Conservation (phyloP, 78 protist species). For the Dictyostelium intermedium region DNA sequence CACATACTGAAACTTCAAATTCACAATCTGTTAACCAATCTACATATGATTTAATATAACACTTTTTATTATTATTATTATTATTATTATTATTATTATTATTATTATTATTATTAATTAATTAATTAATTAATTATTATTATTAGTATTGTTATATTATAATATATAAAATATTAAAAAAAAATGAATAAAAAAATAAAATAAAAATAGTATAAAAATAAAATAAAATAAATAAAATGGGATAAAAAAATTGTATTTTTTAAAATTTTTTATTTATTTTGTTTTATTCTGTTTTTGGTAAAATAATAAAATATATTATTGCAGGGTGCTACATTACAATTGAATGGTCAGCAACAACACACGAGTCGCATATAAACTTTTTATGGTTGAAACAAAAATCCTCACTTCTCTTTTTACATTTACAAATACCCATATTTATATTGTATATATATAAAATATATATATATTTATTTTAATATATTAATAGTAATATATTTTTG, state of each 20-base stretch:
- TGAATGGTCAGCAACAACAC: slow-evolving; percentile 67
- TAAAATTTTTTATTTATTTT: too few relatives aligned
- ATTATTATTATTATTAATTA: background rate
- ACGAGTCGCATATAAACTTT: slow-evolving; percentile 42
- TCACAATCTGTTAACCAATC: slow-evolving; percentile 70
- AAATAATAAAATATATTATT: too few relatives aligned
- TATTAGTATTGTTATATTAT: too few relatives aligned
- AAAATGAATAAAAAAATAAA: too few relatives aligned
- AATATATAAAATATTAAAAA: too few relatives aligned
- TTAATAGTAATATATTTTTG: background rate
- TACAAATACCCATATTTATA: slow-evolving; percentile 52
- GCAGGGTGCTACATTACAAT: background rate
- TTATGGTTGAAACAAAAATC: slow-evolving; percentile 61
- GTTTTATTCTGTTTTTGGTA: too few relatives aligned
- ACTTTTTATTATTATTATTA: background rate
- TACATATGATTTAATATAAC: slow-evolving; percentile 67
- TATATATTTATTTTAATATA: background rate
- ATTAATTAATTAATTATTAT: too few relatives aligned
- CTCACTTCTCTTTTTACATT: slow-evolving; percentile 73
- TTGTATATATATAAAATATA: background rate
- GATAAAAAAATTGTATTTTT: too few relatives aligned
- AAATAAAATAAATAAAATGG: too few relatives aligned
- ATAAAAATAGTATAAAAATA: too few relatives aligned
- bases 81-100: background rate
- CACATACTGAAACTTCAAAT: slow-evolving; percentile 63